Base-by-base conservation (phyloP, 768 basidiomycete genomes). In the Agrocybe pediades region DNA sequence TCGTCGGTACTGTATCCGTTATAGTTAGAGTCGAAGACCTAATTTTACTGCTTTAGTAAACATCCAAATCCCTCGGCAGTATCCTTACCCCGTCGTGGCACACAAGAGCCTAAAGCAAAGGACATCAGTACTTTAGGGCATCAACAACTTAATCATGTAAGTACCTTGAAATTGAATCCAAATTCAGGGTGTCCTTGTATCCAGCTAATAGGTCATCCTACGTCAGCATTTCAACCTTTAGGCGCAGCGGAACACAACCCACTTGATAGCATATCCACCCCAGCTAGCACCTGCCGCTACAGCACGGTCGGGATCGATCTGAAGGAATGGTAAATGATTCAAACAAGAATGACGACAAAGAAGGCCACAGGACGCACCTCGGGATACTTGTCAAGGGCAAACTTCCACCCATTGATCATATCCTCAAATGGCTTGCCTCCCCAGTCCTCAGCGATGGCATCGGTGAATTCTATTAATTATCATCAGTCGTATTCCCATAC, bases 161-260 rank as follows among this genome's bases (percentile, higher is more conserved):
- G 39, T 51, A 74, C 78, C 73, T 95, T 97, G 79, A 98, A 97
- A 19, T 82, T 81, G 65, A 94, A 93, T 2, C 81, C 86, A 57
- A 78, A 92, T 61, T 96, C 93, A 9, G 91, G 90, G 65, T 97
- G 92, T 0, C 94, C 92, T 71, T 96, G 91, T 49, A 97, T 95
- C 92, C 92, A 97, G 68, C 94, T 96, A 29, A 15, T 48, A 50
- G n/a, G n/a, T n/a, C n/a, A 52, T 36, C 2, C 47, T 51, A 19
- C 43, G 36, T 33, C 61, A 30, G 59, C 40, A 53, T n/a, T n/a
- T 6, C n/a, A 8, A 11, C 17, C 20, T 7, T 21, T 27, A 40
- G 39, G 15, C 20, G 20, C 24, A 23, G 24, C 26, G 21, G 3
- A 24, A 40, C 19, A 51, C 13, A 13, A 20, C 8, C 16, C 62